phyloP scores from a whole-genome alignment of 352 stramenopile genomes.

The Pythium dissimile region DNA sequence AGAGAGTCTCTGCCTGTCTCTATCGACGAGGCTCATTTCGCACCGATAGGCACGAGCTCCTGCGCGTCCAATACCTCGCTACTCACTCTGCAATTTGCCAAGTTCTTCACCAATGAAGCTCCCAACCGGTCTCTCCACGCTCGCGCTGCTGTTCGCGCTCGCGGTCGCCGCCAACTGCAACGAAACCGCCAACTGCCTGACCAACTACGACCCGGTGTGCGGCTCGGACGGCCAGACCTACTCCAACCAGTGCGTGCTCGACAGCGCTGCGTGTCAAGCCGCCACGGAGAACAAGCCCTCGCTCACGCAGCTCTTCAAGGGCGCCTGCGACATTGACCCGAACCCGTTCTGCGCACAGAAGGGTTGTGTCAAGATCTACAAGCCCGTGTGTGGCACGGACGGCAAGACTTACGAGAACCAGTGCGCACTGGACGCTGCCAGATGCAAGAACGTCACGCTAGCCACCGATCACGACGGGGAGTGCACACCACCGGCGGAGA shows the following conservation, averaged over 20 bases:
- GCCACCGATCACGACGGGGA: no score
- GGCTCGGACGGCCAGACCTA: not conserved
- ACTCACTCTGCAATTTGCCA: no score
- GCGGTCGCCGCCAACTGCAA: not conserved
- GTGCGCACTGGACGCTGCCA: not conserved
- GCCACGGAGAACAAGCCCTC: not conserved
- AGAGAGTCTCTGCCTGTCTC: no score
- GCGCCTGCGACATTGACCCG: not conserved
- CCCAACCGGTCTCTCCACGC: not conserved
- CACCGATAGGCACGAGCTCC: no score
- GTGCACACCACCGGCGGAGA: no score
- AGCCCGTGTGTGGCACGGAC: slow-evolving; percentile 3
- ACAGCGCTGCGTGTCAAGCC: not conserved
- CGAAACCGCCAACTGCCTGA: not conserved
- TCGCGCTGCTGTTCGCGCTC: not conserved
- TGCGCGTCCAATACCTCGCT: no score
- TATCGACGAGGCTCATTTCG: no score
- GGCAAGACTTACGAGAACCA: not conserved
- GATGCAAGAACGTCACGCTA: not conserved
- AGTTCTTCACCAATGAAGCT: no score
- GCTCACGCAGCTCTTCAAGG: not conserved
- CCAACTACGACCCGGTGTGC: not conserved
- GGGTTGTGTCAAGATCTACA: not conserved
- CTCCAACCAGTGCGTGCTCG: not conserved
- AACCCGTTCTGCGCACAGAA: not conserved